Conservation (phyloP, 129 eudicot genomes). For the Chrysanthemum lavandulifolium region DNA sequence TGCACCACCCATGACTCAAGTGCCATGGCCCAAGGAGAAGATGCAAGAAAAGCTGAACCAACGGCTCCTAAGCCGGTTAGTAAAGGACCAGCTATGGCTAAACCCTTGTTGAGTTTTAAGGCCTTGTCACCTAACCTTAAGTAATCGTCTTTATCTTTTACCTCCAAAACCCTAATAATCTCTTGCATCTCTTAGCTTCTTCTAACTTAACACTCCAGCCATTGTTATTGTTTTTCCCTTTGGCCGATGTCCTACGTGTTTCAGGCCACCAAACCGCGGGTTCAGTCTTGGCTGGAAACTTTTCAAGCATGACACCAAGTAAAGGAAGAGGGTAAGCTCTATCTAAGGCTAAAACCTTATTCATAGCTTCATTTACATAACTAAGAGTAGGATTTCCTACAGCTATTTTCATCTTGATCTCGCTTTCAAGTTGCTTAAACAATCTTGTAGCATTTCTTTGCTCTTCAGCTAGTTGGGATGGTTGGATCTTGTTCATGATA, state of each 20-base stretch:
- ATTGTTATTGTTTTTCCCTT: no score
- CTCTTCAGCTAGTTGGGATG: conserved; percentile 60
- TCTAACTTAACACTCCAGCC: no score
- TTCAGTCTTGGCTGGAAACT: conserved; percentile 49
- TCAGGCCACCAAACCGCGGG: conserved; percentile 81
- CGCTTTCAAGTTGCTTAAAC: neutral
- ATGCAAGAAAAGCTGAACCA: conserved; percentile 45
- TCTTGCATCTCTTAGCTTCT: conserved; percentile 36
- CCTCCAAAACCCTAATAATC: conserved; percentile 33
- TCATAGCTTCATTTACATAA: no score
- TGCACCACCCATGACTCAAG: conserved; percentile 59
- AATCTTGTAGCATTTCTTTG: conserved; percentile 53
- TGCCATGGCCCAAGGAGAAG: conserved; percentile 43
- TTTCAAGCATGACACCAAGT: conserved; percentile 77
- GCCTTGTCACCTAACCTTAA: conserved; percentile 56
- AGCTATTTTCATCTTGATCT: no score
- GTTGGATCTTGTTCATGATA: conserved; percentile 60
- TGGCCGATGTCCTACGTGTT: conserved; percentile 21
- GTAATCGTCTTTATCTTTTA: conserved; percentile 64
- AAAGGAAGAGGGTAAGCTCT: conserved; percentile 84
- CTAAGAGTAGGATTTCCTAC: no score
- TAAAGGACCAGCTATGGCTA: conserved; percentile 56
- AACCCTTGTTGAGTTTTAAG: conserved; percentile 49
- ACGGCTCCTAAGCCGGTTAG: conserved; percentile 60
- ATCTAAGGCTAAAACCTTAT: conserved; percentile 58